phyloP scores from a whole-genome alignment of 176 grass and related monocot genomes.

The Pharus latifolius region DNA sequence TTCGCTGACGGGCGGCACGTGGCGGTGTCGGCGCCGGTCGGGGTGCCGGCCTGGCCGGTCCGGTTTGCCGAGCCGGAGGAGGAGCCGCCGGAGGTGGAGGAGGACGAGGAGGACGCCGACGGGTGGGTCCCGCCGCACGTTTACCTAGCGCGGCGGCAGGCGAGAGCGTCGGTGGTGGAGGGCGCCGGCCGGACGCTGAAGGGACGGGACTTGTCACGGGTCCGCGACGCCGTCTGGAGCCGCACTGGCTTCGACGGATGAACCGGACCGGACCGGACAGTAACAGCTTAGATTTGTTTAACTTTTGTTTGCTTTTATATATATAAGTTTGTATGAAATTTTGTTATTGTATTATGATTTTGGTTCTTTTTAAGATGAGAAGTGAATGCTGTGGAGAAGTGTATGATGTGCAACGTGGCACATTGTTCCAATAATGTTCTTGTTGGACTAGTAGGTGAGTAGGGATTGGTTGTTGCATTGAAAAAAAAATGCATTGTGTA shows the following conservation, averaged over 20 bases:
- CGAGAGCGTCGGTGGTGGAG: slow-evolving; percentile 69
- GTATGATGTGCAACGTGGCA: no score
- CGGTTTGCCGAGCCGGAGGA: neutral
- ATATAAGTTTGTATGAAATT: neutral
- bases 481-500: no score
- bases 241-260: slow-evolving; percentile 79
- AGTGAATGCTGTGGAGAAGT: no score
- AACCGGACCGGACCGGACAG: neutral
- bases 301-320: neutral
- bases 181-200: slow-evolving; percentile 84
- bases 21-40: slow-evolving; percentile 61
- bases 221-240: slow-evolving; percentile 93
- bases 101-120: neutral
- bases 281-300: neutral
- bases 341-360: slow-evolving; percentile 1
- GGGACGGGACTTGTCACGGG: slow-evolving; percentile 77
- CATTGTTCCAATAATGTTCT: no score
- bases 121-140: slow-evolving; percentile 69
- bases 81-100: slow-evolving; percentile 4
- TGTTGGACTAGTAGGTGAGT: no score
- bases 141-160: slow-evolving; percentile 56
- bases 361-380: no score
- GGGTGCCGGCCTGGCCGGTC: slow-evolving; percentile 48
- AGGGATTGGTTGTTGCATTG: no score
- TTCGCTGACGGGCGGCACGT: slow-evolving; percentile 4